These are phyloP conservation scores for Kuraishia hungarica DNA, from an alignment of 805 yeast genomes.

Conservation along the genomic window DNA sequence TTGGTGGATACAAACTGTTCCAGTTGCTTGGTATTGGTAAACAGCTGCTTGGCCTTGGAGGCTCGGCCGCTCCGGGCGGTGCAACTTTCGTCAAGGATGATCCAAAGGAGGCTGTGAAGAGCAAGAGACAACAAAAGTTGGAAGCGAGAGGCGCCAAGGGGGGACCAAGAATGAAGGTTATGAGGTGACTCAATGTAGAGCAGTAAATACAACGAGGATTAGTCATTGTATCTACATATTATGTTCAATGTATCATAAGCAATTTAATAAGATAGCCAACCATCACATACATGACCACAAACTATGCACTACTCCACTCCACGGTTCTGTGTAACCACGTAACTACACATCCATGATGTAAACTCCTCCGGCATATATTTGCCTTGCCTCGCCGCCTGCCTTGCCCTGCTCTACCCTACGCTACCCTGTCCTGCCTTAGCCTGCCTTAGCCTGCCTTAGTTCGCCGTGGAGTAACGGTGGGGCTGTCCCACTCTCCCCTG, in stretches of 20 bases:
- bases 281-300: constrained; percentile 9
- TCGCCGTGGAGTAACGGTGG: no score
- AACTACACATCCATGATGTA: neutral
- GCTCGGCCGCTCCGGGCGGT: constrained; percentile 3
- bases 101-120: constrained; percentile 14
- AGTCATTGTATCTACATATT: neutral
- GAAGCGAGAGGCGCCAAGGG: constrained; percentile 20
- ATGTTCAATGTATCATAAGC: neutral
- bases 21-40: constrained; percentile 14
- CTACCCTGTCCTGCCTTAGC: no score
- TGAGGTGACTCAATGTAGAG: neutral
- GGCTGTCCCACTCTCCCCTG: no score
- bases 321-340: constrained; percentile 1
- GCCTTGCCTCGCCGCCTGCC: no score
- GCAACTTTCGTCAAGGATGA: constrained; percentile 3
- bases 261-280: neutral
- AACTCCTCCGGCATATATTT: no score
- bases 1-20: constrained; percentile 34
- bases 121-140: constrained; percentile 29
- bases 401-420: no score
- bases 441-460: no score
- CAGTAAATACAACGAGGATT: neutral
- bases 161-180: neutral
- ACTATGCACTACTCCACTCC: constrained; percentile 12
- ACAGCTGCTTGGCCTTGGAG: constrained; percentile 9